Evolutionary conservation across 192 early-diverging fungal species (phyloP), one percentile per base, ranked within the genome.

Genomic region (Coemansia furcata): DNA sequence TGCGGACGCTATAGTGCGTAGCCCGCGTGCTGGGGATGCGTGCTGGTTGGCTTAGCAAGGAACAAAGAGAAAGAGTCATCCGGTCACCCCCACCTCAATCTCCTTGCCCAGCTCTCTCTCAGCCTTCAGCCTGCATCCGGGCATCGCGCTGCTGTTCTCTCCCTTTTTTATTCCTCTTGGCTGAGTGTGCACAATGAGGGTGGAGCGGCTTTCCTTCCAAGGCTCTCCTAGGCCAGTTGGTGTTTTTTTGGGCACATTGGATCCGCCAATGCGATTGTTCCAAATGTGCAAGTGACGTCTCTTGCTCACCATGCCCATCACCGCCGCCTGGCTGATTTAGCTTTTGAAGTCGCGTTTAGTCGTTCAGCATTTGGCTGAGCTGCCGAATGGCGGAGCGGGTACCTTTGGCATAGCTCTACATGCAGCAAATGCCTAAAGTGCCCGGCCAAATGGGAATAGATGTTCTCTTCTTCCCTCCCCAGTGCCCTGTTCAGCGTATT

Each of bases 391-490:
- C 46, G 50, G 26, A 57, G 11, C 30, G 17, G 30, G 54, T 33
- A 26, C 50, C 50, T 26, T 57, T 57, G 54, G 54, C 54, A 57
- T 33, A 57, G 54, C 30, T 57, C 30, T 15, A 32, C 54, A 33
- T 57, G 54, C 54, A 57, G 54, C 54, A 57, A 57, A 57, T 57
- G 54, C 54, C 54, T 57, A 57, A 57, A 57, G 54, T 57, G 54
- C 15, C 30, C 30, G 54, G 30, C 15, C 30, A 57, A 32, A 32
- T 29, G 30, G 30, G 30, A 57, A 33, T 3, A 57, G 10, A 11
- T 9, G 21, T 26, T 57, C 30, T 4, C 54, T 15, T 15, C 54
- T 15, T 35, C 54, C 30, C 30, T 33, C 54, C 30, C 54, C 54
- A 57, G 54, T 15, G 30, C 54, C 54, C 54, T 57, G 54, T 57